Percentiles rank a stretch among this genome's conserved stretches.
Evolutionary conservation across 2,329 filamentous ascomycete genomes (phyloP).

Genomic region (Claviceps sp.): DNA sequence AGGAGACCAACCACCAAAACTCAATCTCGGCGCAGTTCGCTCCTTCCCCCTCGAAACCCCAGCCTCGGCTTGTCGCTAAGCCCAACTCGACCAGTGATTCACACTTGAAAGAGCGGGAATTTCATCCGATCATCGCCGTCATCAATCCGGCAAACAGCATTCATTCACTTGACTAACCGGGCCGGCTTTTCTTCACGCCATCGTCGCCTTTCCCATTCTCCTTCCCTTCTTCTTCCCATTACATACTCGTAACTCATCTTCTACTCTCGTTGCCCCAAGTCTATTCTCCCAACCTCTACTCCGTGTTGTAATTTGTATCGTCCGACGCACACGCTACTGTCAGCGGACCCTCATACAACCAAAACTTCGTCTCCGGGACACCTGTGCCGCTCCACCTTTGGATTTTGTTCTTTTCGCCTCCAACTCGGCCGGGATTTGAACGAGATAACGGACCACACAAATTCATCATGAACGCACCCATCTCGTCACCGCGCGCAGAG

Average conservation of each 20-base stretch:
- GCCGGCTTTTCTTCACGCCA: background rate
- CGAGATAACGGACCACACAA: background rate
- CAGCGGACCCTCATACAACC: background rate
- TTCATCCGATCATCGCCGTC: background rate
- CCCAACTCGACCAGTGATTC: no score
- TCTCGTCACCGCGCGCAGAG: conserved; percentile 4
- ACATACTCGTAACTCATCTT: no score
- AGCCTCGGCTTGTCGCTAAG: no score
- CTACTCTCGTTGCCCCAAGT: no score
- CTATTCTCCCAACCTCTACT: no score
- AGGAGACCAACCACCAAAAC: no score
- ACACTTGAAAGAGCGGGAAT: background rate
- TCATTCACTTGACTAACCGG: background rate
- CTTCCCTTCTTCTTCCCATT: background rate
- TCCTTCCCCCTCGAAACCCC: no score
- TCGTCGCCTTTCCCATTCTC: background rate
- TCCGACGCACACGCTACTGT: background rate
- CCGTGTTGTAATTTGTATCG: no score
- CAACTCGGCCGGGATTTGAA: no score
- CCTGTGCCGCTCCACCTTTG: background rate
- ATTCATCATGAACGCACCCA: conserved; percentile 5
- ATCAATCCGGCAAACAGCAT: background rate
- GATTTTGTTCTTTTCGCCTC: background rate
- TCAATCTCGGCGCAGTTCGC: no score
- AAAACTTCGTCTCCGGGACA: no score